A percentile compares a stretch with the other conserved stretches of the same genome.
These are phyloP conservation scores for Thielaviopsis ethacetica DNA, from an alignment of 2,329 filamentous ascomycete species.

Conservation along the genomic window DNA sequence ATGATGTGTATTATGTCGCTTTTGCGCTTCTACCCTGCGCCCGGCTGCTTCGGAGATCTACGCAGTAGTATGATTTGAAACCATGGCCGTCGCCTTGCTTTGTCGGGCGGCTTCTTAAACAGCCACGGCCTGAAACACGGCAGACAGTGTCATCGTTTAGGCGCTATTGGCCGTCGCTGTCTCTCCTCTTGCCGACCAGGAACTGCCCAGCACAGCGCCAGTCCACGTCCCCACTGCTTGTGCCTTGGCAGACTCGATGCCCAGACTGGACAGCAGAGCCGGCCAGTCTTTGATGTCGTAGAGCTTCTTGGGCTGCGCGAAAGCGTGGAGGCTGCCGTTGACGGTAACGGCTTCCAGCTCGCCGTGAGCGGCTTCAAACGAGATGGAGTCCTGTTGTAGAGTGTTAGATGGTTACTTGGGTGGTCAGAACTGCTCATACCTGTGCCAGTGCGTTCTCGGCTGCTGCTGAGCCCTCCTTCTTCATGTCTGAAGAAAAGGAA, in stretches of 20 bases:
- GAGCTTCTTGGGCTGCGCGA: conserved; percentile 1
- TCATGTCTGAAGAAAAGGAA: conserved; percentile 46
- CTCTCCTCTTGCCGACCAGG: conserved; percentile 7
- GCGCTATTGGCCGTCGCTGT: neutral
- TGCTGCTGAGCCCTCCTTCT: conserved; percentile 39
- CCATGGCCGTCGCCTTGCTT: too few species aligned
- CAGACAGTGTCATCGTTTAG: neutral
- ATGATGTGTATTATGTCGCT: too few species aligned
- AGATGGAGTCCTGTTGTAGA: conserved; percentile 16
- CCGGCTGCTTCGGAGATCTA: neutral
- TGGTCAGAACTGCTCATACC: conserved; percentile 19
- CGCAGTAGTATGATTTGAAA: too few species aligned
- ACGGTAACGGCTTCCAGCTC: conserved; percentile 20
- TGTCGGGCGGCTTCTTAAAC: too few species aligned
- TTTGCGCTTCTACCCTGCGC: neutral
- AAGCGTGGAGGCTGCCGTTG: conserved; percentile 11
- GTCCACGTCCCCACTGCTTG: conserved; percentile 6
- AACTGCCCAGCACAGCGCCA: conserved; percentile 8
- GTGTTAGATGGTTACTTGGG: neutral
- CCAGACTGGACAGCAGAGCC: conserved; percentile 2
- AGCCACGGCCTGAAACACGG: neutral
- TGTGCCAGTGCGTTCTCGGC: conserved; percentile 32
- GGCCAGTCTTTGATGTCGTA: conserved; percentile 11
- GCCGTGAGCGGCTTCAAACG: conserved; percentile 23
- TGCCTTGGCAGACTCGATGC: neutral